A percentile compares a stretch with the other conserved stretches of the same genome.
phyloP scores from a whole-genome alignment of 345 rosid genomes.

The Dipteronia dyeriana region DNA sequence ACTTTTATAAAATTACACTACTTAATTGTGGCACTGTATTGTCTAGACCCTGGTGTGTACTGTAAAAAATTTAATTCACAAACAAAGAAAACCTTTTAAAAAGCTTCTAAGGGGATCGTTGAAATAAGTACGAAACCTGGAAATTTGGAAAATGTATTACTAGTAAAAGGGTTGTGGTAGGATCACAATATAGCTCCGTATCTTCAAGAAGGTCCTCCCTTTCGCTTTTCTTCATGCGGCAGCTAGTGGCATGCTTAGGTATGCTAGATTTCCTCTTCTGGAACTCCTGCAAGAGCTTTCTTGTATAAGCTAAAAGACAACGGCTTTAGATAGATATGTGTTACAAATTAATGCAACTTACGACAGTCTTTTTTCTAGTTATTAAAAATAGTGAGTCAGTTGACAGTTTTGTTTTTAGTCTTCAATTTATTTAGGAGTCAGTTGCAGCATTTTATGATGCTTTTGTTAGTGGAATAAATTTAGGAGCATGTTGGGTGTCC shows the following conservation, averaged over 20 bases:
- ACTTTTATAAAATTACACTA: no score
- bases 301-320: constrained; percentile 12
- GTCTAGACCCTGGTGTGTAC: constrained; percentile 71
- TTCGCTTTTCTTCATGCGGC: constrained; percentile 69
- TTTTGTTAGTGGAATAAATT: no score
- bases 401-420: no score
- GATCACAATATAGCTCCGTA: constrained; percentile 65
- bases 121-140: constrained; percentile 22
- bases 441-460: no score
- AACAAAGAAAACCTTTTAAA: constrained; percentile 18
- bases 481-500: no score
- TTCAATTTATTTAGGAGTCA: no score
- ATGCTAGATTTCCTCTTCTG: constrained; percentile 56
- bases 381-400: no score
- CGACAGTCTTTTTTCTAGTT: no score
- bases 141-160: constrained; percentile 48
- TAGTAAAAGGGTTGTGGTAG: constrained; percentile 69
- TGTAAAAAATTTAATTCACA: constrained; percentile 46
- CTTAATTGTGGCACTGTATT: constrained; percentile 50
- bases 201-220: constrained; percentile 75
- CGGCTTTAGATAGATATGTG: not conserved
- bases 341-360: no score
- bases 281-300: constrained; percentile 47
- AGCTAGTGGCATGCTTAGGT: constrained; percentile 85
- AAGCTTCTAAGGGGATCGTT: constrained; percentile 14